Conservation (phyloP, 2,329 filamentous ascomycete genomes). For the Colletotrichum viniferum region DNA sequence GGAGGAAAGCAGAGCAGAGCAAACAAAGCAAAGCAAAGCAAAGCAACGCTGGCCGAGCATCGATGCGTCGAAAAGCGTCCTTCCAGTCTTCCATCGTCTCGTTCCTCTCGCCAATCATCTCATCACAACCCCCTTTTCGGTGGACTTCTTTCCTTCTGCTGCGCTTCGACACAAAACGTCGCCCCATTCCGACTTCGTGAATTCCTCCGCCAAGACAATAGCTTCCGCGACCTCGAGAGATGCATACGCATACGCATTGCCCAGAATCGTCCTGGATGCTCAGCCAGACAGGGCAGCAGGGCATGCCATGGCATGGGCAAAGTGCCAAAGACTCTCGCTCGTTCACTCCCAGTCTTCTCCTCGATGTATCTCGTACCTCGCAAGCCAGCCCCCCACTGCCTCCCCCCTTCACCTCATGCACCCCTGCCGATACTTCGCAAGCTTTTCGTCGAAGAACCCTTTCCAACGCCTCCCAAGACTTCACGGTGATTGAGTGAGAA, state of each 20-base stretch:
- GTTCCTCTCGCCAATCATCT: constrained; percentile 6
- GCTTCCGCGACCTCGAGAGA: constrained; percentile 3
- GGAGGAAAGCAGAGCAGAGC: not conserved
- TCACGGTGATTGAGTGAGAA: not conserved
- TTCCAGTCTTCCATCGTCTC: not conserved
- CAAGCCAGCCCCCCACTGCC: not conserved
- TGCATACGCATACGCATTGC: not conserved
- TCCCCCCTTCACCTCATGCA: not conserved
- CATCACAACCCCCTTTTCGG: not conserved
- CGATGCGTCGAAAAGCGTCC: not conserved
- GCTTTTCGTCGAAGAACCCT: constrained; percentile 5
- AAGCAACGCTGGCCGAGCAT: not conserved
- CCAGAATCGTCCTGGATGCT: not conserved
- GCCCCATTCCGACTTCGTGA: not conserved
- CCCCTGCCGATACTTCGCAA: not conserved
- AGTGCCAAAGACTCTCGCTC: not conserved
- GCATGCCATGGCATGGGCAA: not conserved
- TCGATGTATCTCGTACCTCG: not conserved
- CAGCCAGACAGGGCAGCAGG: not conserved
- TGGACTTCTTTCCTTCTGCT: not conserved
- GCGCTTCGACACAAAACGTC: constrained; percentile 16
- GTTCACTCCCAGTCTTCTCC: not conserved
- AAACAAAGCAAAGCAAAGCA: not conserved
- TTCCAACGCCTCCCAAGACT: not conserved
- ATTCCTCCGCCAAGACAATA: constrained; percentile 16